A percentile compares a stretch with the other conserved stretches of the same genome.
Conservation (phyloP, 805 yeast species). For the Danielozyma ontarioensis region DNA sequence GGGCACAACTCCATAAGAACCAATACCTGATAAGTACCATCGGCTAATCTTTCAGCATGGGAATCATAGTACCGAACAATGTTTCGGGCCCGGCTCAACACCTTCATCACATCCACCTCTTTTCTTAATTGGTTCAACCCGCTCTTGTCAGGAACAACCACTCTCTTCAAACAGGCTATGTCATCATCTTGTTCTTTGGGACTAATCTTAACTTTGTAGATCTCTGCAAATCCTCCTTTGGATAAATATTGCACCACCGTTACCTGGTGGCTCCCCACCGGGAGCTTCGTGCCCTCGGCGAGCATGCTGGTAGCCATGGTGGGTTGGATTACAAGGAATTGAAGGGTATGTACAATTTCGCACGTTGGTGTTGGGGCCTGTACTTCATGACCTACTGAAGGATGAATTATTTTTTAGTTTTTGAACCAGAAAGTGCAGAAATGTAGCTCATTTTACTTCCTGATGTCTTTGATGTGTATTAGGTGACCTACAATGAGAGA, state of each 20-base stretch:
- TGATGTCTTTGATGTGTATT: too few relatives aligned
- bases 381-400: too few relatives aligned
- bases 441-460: too few relatives aligned
- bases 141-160: slow-evolving; percentile 63
- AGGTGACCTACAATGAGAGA: too few relatives aligned
- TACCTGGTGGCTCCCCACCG: slow-evolving; percentile 14
- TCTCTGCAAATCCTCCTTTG: slow-evolving; percentile 76
- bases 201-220: slow-evolving; percentile 56
- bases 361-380: too few relatives aligned
- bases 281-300: slow-evolving; percentile 10
- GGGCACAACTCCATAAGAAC: slow-evolving; percentile 92
- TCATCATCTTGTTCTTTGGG: slow-evolving; percentile 43
- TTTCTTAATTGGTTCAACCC: slow-evolving; percentile 62
- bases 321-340: too few relatives aligned
- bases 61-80: slow-evolving; percentile 73
- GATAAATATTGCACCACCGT: slow-evolving; percentile 24
- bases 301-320: slow-evolving; percentile 2
- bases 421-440: too few relatives aligned
- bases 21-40: slow-evolving; percentile 72
- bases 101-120: slow-evolving; percentile 78
- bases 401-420: too few relatives aligned
- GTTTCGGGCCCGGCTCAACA: slow-evolving; percentile 48
- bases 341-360: too few relatives aligned
- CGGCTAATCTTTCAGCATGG: slow-evolving; percentile 57
- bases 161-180: slow-evolving; percentile 67